Evolutionary conservation across 805 yeast species (phyloP).

Genomic region (Naumovozyma dairenensis): DNA sequence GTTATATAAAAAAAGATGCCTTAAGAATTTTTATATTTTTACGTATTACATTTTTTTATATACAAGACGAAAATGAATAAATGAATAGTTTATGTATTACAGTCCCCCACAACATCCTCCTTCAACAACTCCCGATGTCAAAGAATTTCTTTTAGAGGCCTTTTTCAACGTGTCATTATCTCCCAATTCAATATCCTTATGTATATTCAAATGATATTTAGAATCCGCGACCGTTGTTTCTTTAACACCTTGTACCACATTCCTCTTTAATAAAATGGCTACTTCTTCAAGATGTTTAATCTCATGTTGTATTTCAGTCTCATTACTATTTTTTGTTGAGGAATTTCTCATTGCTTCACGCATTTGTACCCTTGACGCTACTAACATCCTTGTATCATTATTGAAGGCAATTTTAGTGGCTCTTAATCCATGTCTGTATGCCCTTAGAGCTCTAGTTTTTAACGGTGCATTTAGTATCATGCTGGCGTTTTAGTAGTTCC

Average conservation of each 20-base stretch:
- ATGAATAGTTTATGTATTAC: no score
- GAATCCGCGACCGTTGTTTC: conserved; percentile 27
- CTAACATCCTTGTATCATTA: conserved; percentile 34
- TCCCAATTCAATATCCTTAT: conserved; percentile 76
- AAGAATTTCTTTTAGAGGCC: conserved; percentile 28
- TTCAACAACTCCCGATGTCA: conserved; percentile 35
- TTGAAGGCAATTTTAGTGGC: conserved; percentile 56
- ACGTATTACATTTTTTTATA: no score
- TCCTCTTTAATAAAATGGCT: conserved; percentile 54
- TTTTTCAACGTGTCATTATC: conserved; percentile 74
- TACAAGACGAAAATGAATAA: no score
- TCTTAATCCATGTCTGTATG: conserved; percentile 57
- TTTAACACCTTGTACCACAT: conserved; percentile 72
- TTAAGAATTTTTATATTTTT: no score
- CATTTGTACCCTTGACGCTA: conserved; percentile 53
- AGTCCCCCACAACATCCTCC: conserved; percentile 56
- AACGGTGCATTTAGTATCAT: no score
- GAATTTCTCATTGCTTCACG: conserved; percentile 36
- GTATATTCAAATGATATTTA: conserved; percentile 49
- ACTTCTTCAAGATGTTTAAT: conserved; percentile 56
- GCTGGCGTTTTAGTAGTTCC: no score
- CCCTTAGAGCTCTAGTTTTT: conserved; percentile 26
- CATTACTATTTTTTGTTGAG: conserved; percentile 46
- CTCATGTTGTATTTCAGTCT: conserved; percentile 39
- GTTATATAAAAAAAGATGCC: no score